Base-by-base conservation (phyloP, 2,329 filamentous ascomycete genomes). In the Xylaria hypoxylon region DNA sequence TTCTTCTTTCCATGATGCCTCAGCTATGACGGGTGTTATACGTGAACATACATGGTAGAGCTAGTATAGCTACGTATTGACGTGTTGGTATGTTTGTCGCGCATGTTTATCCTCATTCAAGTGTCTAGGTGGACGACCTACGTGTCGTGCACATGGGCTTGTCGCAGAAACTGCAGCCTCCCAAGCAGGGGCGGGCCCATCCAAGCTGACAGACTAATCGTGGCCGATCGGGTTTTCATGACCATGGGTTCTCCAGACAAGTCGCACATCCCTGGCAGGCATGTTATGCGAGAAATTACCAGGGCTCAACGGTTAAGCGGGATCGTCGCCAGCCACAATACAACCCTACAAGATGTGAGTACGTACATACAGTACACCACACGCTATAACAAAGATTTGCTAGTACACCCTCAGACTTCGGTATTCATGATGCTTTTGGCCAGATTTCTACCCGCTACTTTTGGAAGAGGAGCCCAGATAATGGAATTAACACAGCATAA, bases 241-340 rank as follows among this genome's bases (percentile, higher is more conserved):
- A 55, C 62, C 50, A 59, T 59, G 57, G 68, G 52, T 62, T 68
- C 60, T 68, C 65, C 65, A 69, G 55, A 65, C 65, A 68, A 58
- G 62, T 62, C 57, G 59, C 65, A 68, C 63, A 58, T 57, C 59
- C 48, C 52, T 64, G 62, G 50, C 68, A 65, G 66, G 66, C 68
- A 61, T 68, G 35, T 68, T 66, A 70, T 70, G 68, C 68, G 66
- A 64, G 66, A 60, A 68, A 66, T 66, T 62, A 62, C 68, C 38
- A 62, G 68, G 68, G 65, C 66, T 64, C 44, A 64, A 70, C 66
- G 68, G 66, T 70, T 68, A 70, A 68, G 68, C 68, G 68, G 68
- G 68, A 70, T 68, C 62, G 60, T 64, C 63, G 68, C 68, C 68
- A 70, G 65, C 68, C 68, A 70, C 68, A 64, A 70, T 70, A 67